Evolutionary conservation across 176 grass and related monocot species (phyloP).

Genomic region (Saccharum officinarum): DNA sequence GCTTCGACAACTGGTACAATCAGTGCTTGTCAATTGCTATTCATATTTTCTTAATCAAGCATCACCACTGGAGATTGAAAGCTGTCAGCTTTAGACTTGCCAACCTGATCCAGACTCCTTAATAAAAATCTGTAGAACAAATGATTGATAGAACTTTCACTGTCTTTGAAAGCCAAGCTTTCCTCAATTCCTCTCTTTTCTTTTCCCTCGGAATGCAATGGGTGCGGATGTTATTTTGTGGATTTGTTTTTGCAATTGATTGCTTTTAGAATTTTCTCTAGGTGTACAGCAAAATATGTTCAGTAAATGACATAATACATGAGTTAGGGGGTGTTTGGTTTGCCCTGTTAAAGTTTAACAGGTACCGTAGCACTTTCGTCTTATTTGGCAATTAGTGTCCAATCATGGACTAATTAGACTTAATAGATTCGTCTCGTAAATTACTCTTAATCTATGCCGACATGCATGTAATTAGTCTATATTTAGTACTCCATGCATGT

Average conservation of each 20-base stretch:
- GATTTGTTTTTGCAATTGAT: not conserved
- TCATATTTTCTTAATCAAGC: not conserved
- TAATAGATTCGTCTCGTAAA: too few species aligned
- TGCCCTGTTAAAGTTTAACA: too few species aligned
- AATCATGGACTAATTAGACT: too few species aligned
- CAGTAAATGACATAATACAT: not conserved
- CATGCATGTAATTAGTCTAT: too few species aligned
- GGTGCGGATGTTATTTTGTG: not conserved
- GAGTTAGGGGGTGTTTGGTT: too few species aligned
- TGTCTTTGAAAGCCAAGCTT: not conserved
- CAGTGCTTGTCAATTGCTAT: not conserved
- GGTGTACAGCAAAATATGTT: not conserved
- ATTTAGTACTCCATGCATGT: too few species aligned
- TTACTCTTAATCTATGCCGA: too few species aligned
- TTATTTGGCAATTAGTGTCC: too few species aligned
- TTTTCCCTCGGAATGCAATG: not conserved
- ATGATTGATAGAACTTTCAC: not conserved
- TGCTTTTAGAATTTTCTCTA: not conserved
- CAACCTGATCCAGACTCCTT: not conserved
- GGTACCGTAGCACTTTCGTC: too few species aligned
- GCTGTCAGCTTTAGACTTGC: not conserved
- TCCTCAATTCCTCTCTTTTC: not conserved
- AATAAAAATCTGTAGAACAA: not conserved
- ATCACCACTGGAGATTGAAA: not conserved
- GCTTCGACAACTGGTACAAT: not conserved